Conservation (phyloP, 345 rosid species). For the Turritis glabra region DNA sequence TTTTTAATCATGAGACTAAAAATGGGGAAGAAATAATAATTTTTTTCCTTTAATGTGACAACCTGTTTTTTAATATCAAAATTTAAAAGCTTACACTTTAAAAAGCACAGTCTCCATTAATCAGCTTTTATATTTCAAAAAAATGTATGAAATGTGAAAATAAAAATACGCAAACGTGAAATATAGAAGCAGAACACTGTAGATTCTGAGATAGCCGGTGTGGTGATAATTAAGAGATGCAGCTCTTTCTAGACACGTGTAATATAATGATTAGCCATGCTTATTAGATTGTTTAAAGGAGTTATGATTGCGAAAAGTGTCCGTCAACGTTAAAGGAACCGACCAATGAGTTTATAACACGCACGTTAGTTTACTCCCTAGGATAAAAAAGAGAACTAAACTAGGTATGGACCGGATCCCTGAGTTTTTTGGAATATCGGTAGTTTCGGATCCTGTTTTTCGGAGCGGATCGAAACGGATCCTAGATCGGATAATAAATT, state of each 20-base stretch:
- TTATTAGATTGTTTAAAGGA: not conserved
- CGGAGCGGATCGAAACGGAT: no score
- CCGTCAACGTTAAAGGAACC: slow-evolving; percentile 28
- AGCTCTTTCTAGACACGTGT: slow-evolving; percentile 15
- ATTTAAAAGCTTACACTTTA: not conserved
- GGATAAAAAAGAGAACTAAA: slow-evolving; percentile 15
- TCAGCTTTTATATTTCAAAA: not conserved
- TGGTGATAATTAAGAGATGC: not conserved
- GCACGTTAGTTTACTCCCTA: not conserved
- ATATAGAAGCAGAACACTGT: no score
- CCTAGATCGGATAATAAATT: no score
- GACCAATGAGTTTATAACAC: slow-evolving; percentile 29
- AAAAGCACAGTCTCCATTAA: no score
- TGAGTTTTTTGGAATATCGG: no score
- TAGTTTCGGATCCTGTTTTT: no score
- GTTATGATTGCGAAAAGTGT: slow-evolving; percentile 27
- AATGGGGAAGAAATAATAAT: no score
- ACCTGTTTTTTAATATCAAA: not conserved
- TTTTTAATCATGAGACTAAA: not conserved
- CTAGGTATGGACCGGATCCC: no score
- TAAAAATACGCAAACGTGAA: no score
- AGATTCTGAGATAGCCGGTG: not conserved
- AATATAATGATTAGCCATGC: slow-evolving; percentile 13
- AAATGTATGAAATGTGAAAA: not conserved
- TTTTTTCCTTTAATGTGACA: not conserved